Conservation (phyloP, 192 early-diverging fungal species). For the Podila clonocystis region DNA sequence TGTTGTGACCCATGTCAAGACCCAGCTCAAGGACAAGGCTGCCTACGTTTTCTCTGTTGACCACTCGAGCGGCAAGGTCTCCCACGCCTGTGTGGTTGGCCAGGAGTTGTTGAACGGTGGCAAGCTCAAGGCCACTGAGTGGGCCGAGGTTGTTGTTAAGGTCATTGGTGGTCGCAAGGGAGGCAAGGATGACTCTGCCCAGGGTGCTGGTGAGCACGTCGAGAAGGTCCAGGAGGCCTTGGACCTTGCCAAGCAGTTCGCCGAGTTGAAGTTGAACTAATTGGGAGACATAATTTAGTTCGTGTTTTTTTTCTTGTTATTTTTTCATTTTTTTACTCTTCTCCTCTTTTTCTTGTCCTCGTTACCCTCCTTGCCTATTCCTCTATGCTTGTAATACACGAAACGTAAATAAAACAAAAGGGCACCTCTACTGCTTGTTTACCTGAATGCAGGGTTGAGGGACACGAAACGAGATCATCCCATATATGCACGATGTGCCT, state of each 20-base stretch:
- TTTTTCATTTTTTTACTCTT: conserved; percentile 1
- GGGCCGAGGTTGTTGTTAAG: conserved; percentile 87
- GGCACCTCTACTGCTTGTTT: no score
- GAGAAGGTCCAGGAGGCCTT: conserved; percentile 79
- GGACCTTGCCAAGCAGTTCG: conserved; percentile 78
- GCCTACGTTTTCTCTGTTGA: conserved; percentile 87
- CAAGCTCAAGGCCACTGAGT: conserved; percentile 89
- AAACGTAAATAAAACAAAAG: no score
- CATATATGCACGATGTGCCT: no score
- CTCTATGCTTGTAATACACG: no score
- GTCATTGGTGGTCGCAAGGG: conserved; percentile 93
- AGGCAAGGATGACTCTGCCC: conserved; percentile 94
- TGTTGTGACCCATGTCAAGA: conserved; percentile 84
- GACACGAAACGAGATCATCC: no score
- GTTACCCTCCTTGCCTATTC: no score
- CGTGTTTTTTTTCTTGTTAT: not conserved
- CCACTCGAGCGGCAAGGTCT: conserved; percentile 69
- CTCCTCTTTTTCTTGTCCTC: not conserved
- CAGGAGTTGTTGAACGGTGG: conserved; percentile 68
- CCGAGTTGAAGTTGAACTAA: conserved; percentile 66
- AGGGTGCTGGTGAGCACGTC: conserved; percentile 83
- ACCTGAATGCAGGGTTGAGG: no score
- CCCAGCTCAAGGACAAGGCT: conserved; percentile 82
- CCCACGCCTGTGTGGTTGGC: conserved; percentile 85
- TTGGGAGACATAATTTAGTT: not conserved